These are phyloP conservation scores for Nannizzia gypsea DNA, from an alignment of 2,329 filamentous ascomycete species.

Conservation along the genomic window DNA sequence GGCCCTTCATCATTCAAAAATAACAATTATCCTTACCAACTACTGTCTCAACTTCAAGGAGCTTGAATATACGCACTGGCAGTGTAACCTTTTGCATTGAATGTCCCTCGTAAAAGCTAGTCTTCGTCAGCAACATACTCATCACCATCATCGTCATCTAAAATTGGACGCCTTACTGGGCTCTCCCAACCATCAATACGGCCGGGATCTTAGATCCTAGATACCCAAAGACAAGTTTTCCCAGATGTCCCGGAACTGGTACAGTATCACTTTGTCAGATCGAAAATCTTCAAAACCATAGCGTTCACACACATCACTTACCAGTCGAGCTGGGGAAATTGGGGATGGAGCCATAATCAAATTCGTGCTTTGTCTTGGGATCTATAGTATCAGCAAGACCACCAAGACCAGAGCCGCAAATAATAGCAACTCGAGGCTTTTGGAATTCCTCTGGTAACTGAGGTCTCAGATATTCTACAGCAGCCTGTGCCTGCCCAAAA, in stretches of 20 bases:
- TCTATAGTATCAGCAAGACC: slow-evolving; percentile 40
- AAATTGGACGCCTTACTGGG: slow-evolving; percentile 42
- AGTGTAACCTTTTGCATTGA: slow-evolving; percentile 52
- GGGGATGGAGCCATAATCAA: slow-evolving; percentile 48
- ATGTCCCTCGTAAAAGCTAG: slow-evolving; percentile 57
- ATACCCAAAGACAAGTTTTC: slow-evolving; percentile 53
- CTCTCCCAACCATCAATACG: slow-evolving; percentile 52
- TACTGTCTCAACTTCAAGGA: slow-evolving; percentile 49
- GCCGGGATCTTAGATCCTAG: slow-evolving; percentile 46
- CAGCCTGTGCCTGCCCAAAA: slow-evolving; percentile 31
- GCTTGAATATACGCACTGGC: slow-evolving; percentile 52
- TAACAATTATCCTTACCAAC: slow-evolving; percentile 34
- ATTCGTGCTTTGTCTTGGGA: slow-evolving; percentile 38
- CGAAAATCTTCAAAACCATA: neutral
- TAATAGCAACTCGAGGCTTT: slow-evolving; percentile 47
- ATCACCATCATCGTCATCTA: neutral
- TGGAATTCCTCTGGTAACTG: slow-evolving; percentile 41
- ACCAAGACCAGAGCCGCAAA: slow-evolving; percentile 54
- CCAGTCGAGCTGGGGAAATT: slow-evolving; percentile 51
- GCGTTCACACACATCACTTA: slow-evolving; percentile 30
- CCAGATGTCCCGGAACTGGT: slow-evolving; percentile 47
- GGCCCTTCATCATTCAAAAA: slow-evolving; percentile 1
- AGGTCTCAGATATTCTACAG: slow-evolving; percentile 39
- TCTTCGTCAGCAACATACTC: neutral
- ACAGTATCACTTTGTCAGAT: neutral